phyloP scores from a whole-genome alignment of 208 protist genomes.

The Acanthamoeba lenticulata region DNA sequence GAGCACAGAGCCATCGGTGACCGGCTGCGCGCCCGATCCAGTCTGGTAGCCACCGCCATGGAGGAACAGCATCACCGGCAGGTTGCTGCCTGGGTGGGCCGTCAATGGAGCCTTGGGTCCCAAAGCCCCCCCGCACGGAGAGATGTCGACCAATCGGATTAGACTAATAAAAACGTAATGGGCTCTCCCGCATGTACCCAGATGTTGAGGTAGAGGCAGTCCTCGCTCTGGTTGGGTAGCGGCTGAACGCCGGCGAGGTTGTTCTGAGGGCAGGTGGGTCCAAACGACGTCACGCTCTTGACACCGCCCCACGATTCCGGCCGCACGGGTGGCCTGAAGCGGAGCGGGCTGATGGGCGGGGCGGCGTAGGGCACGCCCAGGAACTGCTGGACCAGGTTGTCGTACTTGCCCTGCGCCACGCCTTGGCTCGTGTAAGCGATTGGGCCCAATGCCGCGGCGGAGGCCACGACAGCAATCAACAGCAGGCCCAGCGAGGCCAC shows the following conservation, averaged over 20 bases:
- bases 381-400: not conserved
- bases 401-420: not conserved
- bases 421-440: not conserved
- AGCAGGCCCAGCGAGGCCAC: not conserved
- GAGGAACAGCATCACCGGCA: conserved; percentile 72
- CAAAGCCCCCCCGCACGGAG: not conserved
- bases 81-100: not conserved
- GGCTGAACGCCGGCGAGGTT: not conserved
- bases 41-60: conserved; percentile 68
- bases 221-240: conserved; percentile 2
- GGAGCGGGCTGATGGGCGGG: not conserved
- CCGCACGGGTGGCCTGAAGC: not conserved
- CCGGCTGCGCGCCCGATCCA: conserved; percentile 14
- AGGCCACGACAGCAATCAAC: not conserved
- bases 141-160: not conserved
- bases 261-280: conserved; percentile 24
- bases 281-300: not conserved
- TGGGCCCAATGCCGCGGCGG: not conserved
- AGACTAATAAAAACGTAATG: not conserved
- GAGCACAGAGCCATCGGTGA: conserved; percentile 24
- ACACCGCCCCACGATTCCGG: not conserved
- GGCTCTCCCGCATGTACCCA: not conserved
- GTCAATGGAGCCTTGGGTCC: not conserved
- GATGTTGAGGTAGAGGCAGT: conserved; percentile 68
- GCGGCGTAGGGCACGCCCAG: not conserved